A percentile compares a stretch with the other conserved stretches of the same genome.
phyloP scores from a whole-genome alignment of 169 alveolate species.

The Plasmodium vinckei region DNA sequence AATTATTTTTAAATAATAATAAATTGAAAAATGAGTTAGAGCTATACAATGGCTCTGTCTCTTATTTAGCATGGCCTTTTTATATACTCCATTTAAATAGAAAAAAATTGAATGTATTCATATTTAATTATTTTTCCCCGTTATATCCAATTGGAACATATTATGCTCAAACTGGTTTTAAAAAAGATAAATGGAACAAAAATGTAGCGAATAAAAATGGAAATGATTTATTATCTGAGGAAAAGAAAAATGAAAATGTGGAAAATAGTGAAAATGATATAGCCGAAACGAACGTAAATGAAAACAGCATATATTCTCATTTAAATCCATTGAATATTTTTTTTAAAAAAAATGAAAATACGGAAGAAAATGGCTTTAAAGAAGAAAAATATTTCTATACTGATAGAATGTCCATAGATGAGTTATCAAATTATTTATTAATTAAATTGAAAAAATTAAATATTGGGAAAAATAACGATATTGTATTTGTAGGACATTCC shows the following conservation, averaged over 20 bases:
- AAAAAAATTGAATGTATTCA: constrained; percentile 29
- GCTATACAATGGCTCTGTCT: constrained; percentile 22
- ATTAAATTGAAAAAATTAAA: constrained; percentile 58
- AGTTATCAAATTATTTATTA: constrained; percentile 33
- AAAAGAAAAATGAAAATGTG: background rate
- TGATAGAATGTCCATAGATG: constrained; percentile 63
- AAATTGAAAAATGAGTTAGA: constrained; percentile 63
- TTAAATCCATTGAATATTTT: constrained; percentile 17
- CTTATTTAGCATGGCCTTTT: constrained; percentile 63
- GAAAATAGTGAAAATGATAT: constrained; percentile 1
- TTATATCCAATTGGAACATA: constrained; percentile 42
- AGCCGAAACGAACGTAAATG: background rate
- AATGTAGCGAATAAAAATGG: background rate
- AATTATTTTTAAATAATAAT: constrained; percentile 35
- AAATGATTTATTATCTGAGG: background rate
- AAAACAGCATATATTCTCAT: constrained; percentile 6
- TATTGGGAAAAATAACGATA: constrained; percentile 55
- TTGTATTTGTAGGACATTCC: constrained; percentile 66
- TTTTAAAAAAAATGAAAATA: constrained; percentile 32
- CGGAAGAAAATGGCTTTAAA: background rate
- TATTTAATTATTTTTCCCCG: constrained; percentile 61
- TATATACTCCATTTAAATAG: constrained; percentile 41
- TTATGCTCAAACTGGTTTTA: constrained; percentile 12
- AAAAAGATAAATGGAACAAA: background rate
- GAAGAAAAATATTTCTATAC: constrained; percentile 60